Evolutionary conservation across 208 protist species (phyloP), one percentile per base, ranked within the genome.

Genomic region (Leptomonas seymouri): DNA sequence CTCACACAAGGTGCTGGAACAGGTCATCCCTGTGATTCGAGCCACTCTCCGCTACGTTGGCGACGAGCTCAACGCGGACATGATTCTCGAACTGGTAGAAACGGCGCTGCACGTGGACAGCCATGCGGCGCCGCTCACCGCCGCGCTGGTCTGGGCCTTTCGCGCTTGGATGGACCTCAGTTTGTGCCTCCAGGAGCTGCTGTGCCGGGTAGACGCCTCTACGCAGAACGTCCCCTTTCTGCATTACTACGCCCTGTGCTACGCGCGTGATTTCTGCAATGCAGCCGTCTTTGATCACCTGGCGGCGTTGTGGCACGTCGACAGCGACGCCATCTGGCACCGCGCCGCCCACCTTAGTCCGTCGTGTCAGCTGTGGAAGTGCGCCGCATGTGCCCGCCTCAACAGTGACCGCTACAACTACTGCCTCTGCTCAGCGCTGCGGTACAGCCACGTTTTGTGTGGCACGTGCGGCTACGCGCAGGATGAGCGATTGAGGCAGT

Each of bases 361-460:
- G 23, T 63, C 76, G 28, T 91, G 79, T 51, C 85, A 87, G 73
- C 73, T 93, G 50, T 97, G 92, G 92, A 78, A 82, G 66, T 97
- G 92, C 67, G 61, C 79, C 21, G 41, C 74, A 11, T 97, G 92
- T 63, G 89, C 87, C 4, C 81, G 89, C 18, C 66, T 86, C 31
- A 97, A 97, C 74, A 97, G 87, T 73, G 89, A 94, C 73, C 83
- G 92, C 51, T 94, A 88, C 76, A 95, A 91, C 74, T 97, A 95
- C 80, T 97, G 92, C 68, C 46, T 89, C 58, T 97, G 92, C 82
- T 92, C 92, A 28, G 76, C 85, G 12, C 73, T 97, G 67, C 89
- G 88, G 20, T 86, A 88, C 69, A 78, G 86, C 16, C 82, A 93
- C 54, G 80, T 94, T 27, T 23, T 86, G 23, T 97, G 92, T 49